A percentile compares a stretch with the other conserved stretches of the same genome.
These are phyloP conservation scores for Herpetomonas tarakana DNA, from an alignment of 208 protist genomes.

Conservation along the genomic window DNA sequence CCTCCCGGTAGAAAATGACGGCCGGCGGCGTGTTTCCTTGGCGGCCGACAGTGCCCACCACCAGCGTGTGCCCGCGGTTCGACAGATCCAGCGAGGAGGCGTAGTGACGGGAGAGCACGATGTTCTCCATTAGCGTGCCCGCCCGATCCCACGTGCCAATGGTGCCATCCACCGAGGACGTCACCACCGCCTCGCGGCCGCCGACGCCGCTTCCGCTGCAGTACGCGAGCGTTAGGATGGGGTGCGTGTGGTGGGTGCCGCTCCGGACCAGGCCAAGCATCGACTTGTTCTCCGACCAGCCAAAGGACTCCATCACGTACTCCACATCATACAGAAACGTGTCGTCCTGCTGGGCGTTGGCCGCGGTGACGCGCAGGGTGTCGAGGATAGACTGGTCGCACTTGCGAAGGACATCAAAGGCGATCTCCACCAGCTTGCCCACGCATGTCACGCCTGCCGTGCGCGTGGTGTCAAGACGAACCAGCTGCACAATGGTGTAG, in stretches of 20 bases:
- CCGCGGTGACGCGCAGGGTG: constrained; percentile 41
- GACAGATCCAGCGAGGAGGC: constrained; percentile 81
- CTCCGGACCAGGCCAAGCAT: constrained; percentile 41
- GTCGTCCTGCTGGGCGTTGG: constrained; percentile 67
- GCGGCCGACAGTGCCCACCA: constrained; percentile 70
- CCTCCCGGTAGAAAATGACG: constrained; percentile 72
- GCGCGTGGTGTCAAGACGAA: constrained; percentile 63
- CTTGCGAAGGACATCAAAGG: constrained; percentile 47
- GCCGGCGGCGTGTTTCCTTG: constrained; percentile 47
- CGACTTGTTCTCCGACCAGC: constrained; percentile 74
- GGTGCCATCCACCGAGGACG: constrained; percentile 76
- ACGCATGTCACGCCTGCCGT: constrained; percentile 82
- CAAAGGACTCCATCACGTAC: constrained; percentile 84
- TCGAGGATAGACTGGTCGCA: constrained; percentile 58
- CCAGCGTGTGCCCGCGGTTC: constrained; percentile 61
- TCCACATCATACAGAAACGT: constrained; percentile 86
- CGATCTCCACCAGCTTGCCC: constrained; percentile 81
- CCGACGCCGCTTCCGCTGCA: constrained; percentile 31
- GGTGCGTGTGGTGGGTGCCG: constrained; percentile 43
- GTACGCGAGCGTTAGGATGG: constrained; percentile 81
- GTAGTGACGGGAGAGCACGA: constrained; percentile 78
- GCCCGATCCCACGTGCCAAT: constrained; percentile 81
- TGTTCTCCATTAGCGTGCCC: constrained; percentile 65
- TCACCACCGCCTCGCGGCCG: constrained; percentile 71
- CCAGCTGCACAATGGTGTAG: constrained; percentile 59